A percentile compares a stretch with the other conserved stretches of the same genome.
Evolutionary conservation across 371 early-diverging fungal genomes (phyloP).

Genomic region (Mortierella sp.): DNA sequence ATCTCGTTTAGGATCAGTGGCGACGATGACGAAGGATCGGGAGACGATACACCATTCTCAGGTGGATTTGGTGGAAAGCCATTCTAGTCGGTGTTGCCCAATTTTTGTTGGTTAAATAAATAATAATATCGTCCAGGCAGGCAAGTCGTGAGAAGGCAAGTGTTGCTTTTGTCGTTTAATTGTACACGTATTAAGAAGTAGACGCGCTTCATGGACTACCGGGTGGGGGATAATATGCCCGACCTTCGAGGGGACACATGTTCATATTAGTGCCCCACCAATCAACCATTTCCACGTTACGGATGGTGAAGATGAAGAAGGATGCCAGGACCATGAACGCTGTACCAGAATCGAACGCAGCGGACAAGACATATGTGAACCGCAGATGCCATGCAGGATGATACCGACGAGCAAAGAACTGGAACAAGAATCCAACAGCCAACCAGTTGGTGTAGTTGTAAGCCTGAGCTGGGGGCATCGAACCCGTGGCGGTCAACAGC

Average conservation of each 20-base stretch:
- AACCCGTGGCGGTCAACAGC: conserved; percentile 35
- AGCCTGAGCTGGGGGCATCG: conserved; percentile 44
- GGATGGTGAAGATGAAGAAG: conserved; percentile 60
- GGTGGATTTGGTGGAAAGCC: too few relatives aligned
- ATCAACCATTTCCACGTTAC: conserved; percentile 2
- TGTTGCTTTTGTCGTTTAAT: background rate
- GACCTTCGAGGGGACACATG: conserved; percentile 24
- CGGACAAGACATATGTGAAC: conserved; percentile 79
- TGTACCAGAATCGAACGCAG: conserved; percentile 77
- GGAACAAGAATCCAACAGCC: conserved; percentile 70
- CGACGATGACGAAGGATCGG: conserved; percentile 22
- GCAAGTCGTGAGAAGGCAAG: too few relatives aligned
- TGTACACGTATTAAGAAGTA: background rate
- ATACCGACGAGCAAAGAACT: conserved; percentile 68
- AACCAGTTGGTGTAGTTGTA: conserved; percentile 69
- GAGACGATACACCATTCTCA: conserved; percentile 12
- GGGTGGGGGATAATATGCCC: conserved; percentile 11
- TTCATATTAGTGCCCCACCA: conserved; percentile 48
- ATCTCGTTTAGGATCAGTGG: conserved; percentile 21
- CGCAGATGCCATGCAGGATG: conserved; percentile 73
- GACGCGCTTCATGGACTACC: background rate
- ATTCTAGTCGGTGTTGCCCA: too few relatives aligned
- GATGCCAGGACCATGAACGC: conserved; percentile 62
- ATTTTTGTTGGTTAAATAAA: too few relatives aligned
- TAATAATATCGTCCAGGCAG: too few relatives aligned